Conservation (phyloP, 331 rosid species). For the Acacia pycnantha region DNA sequence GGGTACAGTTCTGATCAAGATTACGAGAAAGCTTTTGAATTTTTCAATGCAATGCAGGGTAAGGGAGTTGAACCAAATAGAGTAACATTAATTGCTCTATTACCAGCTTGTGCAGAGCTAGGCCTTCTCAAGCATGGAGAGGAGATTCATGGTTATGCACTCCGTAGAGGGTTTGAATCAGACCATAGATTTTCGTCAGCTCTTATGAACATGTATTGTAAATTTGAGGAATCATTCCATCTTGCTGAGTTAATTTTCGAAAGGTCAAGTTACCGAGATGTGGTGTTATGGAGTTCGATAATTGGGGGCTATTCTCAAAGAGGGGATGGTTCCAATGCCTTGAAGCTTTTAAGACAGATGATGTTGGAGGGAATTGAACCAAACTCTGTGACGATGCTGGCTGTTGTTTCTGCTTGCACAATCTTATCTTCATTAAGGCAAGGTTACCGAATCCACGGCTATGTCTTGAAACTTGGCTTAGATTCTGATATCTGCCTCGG, state of each 20-base stretch:
- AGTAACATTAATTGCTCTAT: slow-evolving; percentile 45
- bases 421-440: slow-evolving; percentile 39
- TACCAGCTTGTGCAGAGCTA: slow-evolving; percentile 57
- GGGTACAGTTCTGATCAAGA: slow-evolving; percentile 43
- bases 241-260: slow-evolving; percentile 48
- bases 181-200: slow-evolving; percentile 57
- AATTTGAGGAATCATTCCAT: slow-evolving; percentile 37
- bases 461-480: slow-evolving; percentile 46
- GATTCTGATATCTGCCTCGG: slow-evolving; percentile 41
- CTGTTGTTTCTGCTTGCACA: slow-evolving; percentile 56
- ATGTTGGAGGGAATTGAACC: slow-evolving; percentile 48
- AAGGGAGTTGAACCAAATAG: slow-evolving; percentile 53
- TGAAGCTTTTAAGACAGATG: slow-evolving; percentile 57
- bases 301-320: slow-evolving; percentile 54
- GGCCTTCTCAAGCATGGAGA: slow-evolving; percentile 44
- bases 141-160: slow-evolving; percentile 60
- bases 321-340: slow-evolving; percentile 43
- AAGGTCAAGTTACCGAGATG: slow-evolving; percentile 49
- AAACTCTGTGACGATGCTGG: slow-evolving; percentile 56
- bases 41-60: slow-evolving; percentile 50
- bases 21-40: slow-evolving; percentile 37
- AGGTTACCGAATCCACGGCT: slow-evolving; percentile 51
- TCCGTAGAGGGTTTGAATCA: slow-evolving; percentile 48
- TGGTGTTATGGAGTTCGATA: slow-evolving; percentile 66
- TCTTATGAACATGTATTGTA: slow-evolving; percentile 53